Base-by-base conservation (phyloP, 2,329 filamentous ascomycete species). In the Thelonectria discophora region DNA sequence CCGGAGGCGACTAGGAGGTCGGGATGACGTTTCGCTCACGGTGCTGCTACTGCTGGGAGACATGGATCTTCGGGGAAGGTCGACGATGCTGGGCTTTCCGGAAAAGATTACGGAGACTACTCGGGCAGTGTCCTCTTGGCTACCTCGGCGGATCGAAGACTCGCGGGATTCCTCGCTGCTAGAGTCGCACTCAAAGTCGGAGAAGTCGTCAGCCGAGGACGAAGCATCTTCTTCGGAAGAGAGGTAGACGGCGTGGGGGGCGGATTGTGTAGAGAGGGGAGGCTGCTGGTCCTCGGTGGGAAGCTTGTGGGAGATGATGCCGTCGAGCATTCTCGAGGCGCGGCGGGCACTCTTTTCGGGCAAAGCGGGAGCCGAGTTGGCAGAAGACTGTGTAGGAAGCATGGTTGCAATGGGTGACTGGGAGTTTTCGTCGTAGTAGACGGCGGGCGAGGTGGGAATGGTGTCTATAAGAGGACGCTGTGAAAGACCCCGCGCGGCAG, bases 221-320 rank as follows among this genome's bases (percentile, higher is more conserved):
- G 87, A 89, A 30, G 82, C 86, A 65, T 89, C 87, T 72, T 90
- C 87, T 66, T 90, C 87, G 0, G 86, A 88, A 2, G 86, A 89
- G 24, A 90, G 82, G 73, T 90, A 90, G 60, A 86, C 70, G 58
- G 87, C 84, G 72, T 88, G 86, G 6, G 86, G 84, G 2, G 80
- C 77, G 20, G 79, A 76, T 48, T 80, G 76, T 13, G 76, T 69
- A 48, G 66, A 62, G 43, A 70, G 64, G 17, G 77, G 69, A 42
- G 75, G 72, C 21, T 73, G 72, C 20, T 74, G 74, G 37, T 74
- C 70, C 32, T 75, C 70, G 21, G 62, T 40, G 27, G 68, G 58
- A 42, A 75, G 42, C 70, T 78, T 78, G 46, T 73, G 72, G 39
- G 73, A 45, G 30, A 71, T 66, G 24, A 77, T 66, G 18, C 70